Evolutionary conservation across 169 alveolate species (phyloP), one percentile per base, ranked within the genome.

Genomic region (Condylostoma magnum): DNA sequence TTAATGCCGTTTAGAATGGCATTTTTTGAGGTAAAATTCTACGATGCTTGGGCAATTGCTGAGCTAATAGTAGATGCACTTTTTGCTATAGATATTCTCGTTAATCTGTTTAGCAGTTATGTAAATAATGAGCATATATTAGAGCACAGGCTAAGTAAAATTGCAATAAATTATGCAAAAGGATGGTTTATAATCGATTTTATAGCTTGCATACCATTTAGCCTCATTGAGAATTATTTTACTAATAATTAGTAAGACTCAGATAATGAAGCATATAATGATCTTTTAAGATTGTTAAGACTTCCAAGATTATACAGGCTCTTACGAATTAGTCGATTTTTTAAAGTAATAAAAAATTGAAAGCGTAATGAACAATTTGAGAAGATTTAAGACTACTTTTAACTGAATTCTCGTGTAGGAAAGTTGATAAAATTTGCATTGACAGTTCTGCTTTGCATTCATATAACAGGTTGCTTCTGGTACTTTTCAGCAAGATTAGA

Each of bases 391-490:
- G 73, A 63, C 4, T 43, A 43, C 44, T 43, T 63, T 25, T 28
- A 63, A 15, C 15, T 63, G n/a, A 41, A 69, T 31, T 51, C 53
- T 37, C 76, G 82, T 28, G 36, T 68, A n/a, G n/a, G 71, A 6
- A 72, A 83, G 60, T 20, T 80, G 25, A 15, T 52, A 3, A 41
- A 44, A 2, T 18, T 73, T 10, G 67, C 74, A 22, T 25, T 87
- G 4, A 51, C 80, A 18, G 88, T 84, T 0, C 36, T 76, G 20
- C 31, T 83, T n/a, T 53, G 71, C 15, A 85, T 84, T 18, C 94
- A 87, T 60, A 60, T 87, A 18, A 53, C 77, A 15, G 75, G 84
- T 8, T 87, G 94, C 56, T 33, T 87, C 33, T 87, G 91, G 90
- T 77, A 47, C 43, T 69, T 68, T 30, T 63, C 68, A 0, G 89